A percentile compares a stretch with the other conserved stretches of the same genome.
These are phyloP conservation scores for Cnidoscolus chayamansa DNA, from an alignment of 441 rosid species.

Conservation along the genomic window DNA sequence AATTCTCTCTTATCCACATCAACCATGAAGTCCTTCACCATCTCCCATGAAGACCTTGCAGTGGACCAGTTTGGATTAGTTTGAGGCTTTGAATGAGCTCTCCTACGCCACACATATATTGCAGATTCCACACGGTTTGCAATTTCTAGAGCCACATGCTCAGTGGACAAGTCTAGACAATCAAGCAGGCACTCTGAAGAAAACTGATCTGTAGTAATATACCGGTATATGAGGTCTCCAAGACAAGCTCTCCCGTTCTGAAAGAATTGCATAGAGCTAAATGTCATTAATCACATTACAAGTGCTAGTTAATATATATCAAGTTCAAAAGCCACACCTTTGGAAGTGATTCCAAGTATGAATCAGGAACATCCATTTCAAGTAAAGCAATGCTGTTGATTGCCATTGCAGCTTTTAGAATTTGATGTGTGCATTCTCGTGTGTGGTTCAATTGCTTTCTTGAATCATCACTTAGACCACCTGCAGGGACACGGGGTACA, in stretches of 20 bases:
- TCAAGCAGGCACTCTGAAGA: constrained; percentile 83
- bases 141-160: constrained; percentile 81
- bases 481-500: constrained; percentile 74
- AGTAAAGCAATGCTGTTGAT: constrained; percentile 70
- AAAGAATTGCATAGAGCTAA: constrained; percentile 21
- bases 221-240: constrained; percentile 79
- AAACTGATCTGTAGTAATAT: constrained; percentile 77
- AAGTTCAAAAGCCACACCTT: constrained; percentile 40
- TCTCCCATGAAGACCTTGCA: constrained; percentile 79
- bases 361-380: constrained; percentile 92
- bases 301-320: not conserved
- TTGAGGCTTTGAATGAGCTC: constrained; percentile 52
- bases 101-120: constrained; percentile 68
- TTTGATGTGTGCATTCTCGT: constrained; percentile 90
- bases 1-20: constrained; percentile 79
- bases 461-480: constrained; percentile 68
- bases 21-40: constrained; percentile 84
- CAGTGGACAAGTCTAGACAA: constrained; percentile 89
- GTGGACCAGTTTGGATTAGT: constrained; percentile 34
- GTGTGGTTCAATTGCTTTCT: constrained; percentile 83
- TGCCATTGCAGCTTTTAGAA: constrained; percentile 93
- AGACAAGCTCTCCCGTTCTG: constrained; percentile 85
- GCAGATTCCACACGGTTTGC: constrained; percentile 91
- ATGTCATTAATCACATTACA: constrained; percentile 8
- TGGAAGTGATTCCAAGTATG: constrained; percentile 81